A percentile compares a stretch with the other conserved stretches of the same genome.
Conservation (phyloP, 345 rosid species). For the Hypericum androsaemum region DNA sequence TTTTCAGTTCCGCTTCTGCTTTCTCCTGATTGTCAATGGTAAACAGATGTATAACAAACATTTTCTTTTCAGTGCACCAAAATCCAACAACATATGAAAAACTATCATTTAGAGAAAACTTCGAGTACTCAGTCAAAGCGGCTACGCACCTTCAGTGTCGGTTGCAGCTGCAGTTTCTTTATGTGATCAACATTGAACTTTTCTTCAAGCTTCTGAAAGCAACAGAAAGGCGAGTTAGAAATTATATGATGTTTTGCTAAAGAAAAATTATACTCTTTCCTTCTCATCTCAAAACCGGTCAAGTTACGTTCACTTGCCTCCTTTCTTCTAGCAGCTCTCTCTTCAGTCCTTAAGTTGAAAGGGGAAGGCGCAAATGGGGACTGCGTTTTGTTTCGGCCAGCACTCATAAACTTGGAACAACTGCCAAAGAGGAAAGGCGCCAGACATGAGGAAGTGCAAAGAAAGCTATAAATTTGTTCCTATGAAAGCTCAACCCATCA, state of each 20-base stretch:
- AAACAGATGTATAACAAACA: neutral
- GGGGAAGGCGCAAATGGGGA: constrained; percentile 59
- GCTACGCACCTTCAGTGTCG: constrained; percentile 32
- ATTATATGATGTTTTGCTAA: too few relatives aligned
- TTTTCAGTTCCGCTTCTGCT: constrained; percentile 57
- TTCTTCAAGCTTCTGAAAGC: constrained; percentile 63
- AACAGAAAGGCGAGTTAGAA: too few relatives aligned
- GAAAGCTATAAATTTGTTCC: neutral
- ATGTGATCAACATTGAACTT: constrained; percentile 49
- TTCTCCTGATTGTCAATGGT: constrained; percentile 14
- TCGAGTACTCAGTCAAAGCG: too few relatives aligned
- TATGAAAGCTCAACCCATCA: too few relatives aligned
- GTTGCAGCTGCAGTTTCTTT: constrained; percentile 40
- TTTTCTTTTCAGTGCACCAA: too few relatives aligned
- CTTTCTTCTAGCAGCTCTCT: constrained; percentile 71
- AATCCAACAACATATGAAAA: too few relatives aligned
- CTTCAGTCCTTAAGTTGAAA: constrained; percentile 66
- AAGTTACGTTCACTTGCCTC: constrained; percentile 37
- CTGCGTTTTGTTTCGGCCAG: constrained; percentile 47
- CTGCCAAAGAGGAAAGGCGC: constrained; percentile 30
- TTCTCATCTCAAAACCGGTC: neutral
- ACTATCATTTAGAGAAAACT: too few relatives aligned
- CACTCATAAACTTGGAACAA: constrained; percentile 42
- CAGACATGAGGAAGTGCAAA: constrained; percentile 11
- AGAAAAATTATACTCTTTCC: neutral